These are phyloP conservation scores for Podospora appendiculata DNA, from an alignment of 495 filamentous ascomycete genomes.

Conservation along the genomic window DNA sequence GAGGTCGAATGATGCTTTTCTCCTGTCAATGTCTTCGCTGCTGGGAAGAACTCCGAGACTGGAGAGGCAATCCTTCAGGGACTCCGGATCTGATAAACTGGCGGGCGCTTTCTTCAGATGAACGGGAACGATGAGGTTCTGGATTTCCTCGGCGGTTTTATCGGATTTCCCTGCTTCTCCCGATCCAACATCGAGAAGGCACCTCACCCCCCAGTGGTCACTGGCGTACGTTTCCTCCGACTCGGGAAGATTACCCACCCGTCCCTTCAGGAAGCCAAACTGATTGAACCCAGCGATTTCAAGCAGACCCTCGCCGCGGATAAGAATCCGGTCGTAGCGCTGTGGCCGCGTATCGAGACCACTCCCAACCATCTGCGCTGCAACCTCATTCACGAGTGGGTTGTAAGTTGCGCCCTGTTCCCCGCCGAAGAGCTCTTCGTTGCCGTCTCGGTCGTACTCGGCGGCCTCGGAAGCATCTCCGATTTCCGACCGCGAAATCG, in stretches of 20 bases:
- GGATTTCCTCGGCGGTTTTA: conserved; percentile 3
- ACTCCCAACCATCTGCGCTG: conserved; percentile 32
- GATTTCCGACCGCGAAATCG: conserved; percentile 21
- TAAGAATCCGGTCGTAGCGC: conserved; percentile 49
- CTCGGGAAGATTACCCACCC: background rate
- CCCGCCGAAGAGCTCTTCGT: conserved; percentile 30
- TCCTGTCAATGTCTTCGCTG: conserved; percentile 26
- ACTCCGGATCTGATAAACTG: conserved; percentile 11
- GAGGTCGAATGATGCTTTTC: conserved; percentile 34
- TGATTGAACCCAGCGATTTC: conserved; percentile 31
- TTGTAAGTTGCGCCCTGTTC: conserved; percentile 54
- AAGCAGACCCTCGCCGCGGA: conserved; percentile 30
- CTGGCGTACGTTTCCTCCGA: conserved; percentile 31
- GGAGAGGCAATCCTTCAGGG: conserved; percentile 19
- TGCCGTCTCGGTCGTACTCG: conserved; percentile 12
- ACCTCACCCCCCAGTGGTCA: conserved; percentile 50
- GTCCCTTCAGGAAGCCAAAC: conserved; percentile 36
- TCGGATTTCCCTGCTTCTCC: background rate
- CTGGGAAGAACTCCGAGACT: conserved; percentile 32
- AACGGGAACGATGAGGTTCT: conserved; percentile 17
- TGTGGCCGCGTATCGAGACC: conserved; percentile 43
- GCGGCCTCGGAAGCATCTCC: background rate
- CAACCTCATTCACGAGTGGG: conserved; percentile 40
- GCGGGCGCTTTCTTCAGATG: conserved; percentile 11
- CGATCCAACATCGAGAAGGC: conserved; percentile 24